Evolutionary conservation across 139 green algal genomes (phyloP).

Genomic region (Pedinophyceae sp.): DNA sequence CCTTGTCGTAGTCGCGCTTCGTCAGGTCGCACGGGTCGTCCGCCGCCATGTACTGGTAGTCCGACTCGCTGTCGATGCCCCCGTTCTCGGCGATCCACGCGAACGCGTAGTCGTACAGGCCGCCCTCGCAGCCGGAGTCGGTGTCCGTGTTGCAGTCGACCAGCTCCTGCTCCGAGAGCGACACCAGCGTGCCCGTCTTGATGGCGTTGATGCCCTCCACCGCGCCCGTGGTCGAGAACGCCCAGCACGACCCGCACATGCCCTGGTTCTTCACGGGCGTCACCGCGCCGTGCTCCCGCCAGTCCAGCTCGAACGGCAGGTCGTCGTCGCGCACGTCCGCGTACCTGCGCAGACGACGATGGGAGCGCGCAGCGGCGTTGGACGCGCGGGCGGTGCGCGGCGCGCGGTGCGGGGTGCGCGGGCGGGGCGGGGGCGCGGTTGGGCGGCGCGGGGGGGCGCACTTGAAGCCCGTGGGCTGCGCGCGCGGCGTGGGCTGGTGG

Average conservation of each 20-base stretch:
- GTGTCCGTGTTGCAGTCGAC: slow-evolving; percentile 68
- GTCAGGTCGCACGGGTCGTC: slow-evolving; percentile 29
- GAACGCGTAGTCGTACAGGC: slow-evolving; percentile 90
- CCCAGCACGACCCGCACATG: slow-evolving; percentile 89
- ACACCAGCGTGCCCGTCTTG: slow-evolving; percentile 52
- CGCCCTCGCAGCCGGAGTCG: slow-evolving; percentile 70
- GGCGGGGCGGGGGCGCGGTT: not conserved
- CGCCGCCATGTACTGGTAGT: slow-evolving; percentile 66
- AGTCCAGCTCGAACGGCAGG: slow-evolving; percentile 54
- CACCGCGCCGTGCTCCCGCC: slow-evolving; percentile 61
- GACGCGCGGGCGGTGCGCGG: not conserved
- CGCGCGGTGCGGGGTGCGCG: too few relatives aligned
- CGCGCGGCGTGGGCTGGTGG: not conserved
- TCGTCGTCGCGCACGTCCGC: slow-evolving; percentile 22
- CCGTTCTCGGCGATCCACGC: slow-evolving; percentile 72
- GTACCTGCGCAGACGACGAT: too few relatives aligned
- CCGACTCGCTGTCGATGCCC: slow-evolving; percentile 73
- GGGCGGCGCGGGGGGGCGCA: slow-evolving; percentile 4
- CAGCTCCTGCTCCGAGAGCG: slow-evolving; percentile 86
- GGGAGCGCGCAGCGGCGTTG: not conserved
- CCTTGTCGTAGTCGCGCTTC: slow-evolving; percentile 13
- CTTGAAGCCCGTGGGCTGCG: slow-evolving; percentile 1
- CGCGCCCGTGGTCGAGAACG: slow-evolving; percentile 78
- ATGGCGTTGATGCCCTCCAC: slow-evolving; percentile 86
- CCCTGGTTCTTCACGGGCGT: slow-evolving; percentile 86